Conservation (phyloP, 2,329 filamentous ascomycete genomes). For the Aspergillus cejpii region DNA sequence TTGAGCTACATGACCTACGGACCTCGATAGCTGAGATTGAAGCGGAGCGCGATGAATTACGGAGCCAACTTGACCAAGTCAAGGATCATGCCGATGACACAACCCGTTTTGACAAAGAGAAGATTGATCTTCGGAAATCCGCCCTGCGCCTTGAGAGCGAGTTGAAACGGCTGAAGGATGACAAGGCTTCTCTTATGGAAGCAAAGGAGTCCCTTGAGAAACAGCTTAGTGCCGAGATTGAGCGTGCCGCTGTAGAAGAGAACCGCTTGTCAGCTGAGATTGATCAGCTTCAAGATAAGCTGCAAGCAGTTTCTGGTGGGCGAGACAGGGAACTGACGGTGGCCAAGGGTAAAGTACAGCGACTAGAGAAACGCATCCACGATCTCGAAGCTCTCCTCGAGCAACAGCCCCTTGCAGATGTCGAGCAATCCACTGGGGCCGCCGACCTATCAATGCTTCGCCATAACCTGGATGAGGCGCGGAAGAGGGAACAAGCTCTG, state of each 20-base stretch:
- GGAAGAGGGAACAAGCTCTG: conserved; percentile 60
- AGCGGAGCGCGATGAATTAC: conserved; percentile 61
- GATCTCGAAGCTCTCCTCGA: conserved; percentile 49
- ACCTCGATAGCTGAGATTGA: conserved; percentile 53
- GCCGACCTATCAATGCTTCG: conserved; percentile 55
- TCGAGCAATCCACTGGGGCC: conserved; percentile 28
- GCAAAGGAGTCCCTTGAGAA: conserved; percentile 55
- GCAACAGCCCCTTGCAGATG: conserved; percentile 44
- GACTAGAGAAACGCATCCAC: conserved; percentile 53
- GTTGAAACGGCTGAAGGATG: conserved; percentile 57
- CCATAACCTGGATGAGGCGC: conserved; percentile 56
- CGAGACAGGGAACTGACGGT: conserved; percentile 45
- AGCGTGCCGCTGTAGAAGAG: conserved; percentile 60
- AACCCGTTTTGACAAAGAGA: conserved; percentile 60
- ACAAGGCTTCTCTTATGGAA: conserved; percentile 53
- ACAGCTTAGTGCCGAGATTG: conserved; percentile 60
- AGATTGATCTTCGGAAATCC: conserved; percentile 60
- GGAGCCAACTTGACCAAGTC: conserved; percentile 52
- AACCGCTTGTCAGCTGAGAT: conserved; percentile 50
- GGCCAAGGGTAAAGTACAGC: conserved; percentile 57
- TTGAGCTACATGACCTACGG: conserved; percentile 55
- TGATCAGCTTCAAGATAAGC: conserved; percentile 48
- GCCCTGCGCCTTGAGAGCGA: conserved; percentile 63
- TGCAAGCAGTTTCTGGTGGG: conserved; percentile 35
- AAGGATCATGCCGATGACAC: conserved; percentile 53